Evolutionary conservation across 2,329 filamentous ascomycete species (phyloP).

Genomic region (Colletotrichum musae): DNA sequence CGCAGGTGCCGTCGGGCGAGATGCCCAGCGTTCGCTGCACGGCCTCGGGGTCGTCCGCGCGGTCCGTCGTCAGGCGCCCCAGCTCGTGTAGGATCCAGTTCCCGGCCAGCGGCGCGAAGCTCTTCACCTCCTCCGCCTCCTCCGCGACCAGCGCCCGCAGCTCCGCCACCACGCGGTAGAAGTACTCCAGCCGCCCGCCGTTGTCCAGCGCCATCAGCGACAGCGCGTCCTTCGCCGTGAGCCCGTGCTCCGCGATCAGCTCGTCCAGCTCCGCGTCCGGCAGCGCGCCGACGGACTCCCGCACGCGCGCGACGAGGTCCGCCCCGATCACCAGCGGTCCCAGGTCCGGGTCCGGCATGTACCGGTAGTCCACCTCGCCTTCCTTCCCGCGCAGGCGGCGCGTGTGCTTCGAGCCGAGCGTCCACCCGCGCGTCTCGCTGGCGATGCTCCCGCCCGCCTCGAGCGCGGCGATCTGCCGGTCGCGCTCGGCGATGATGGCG

Average conservation of each 20-base stretch:
- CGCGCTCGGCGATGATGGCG: slow-evolving; percentile 90
- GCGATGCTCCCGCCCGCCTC: slow-evolving; percentile 81
- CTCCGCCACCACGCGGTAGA: slow-evolving; percentile 74
- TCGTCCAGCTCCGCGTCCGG: slow-evolving; percentile 79
- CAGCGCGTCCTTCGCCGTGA: slow-evolving; percentile 87
- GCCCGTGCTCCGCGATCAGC: slow-evolving; percentile 73
- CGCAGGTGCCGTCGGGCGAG: slow-evolving; percentile 62
- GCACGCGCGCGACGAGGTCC: slow-evolving; percentile 77
- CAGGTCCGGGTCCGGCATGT: slow-evolving; percentile 97
- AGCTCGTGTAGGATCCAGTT: slow-evolving; percentile 85
- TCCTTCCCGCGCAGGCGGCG: slow-evolving; percentile 90
- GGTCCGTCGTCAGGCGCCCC: slow-evolving; percentile 74
- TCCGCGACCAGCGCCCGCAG: slow-evolving; percentile 52
- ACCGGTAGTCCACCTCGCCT: slow-evolving; percentile 96
- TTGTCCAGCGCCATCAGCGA: slow-evolving; percentile 84
- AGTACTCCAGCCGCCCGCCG: slow-evolving; percentile 86
- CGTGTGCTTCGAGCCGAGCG: slow-evolving; percentile 86
- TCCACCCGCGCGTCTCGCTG: slow-evolving; percentile 95
- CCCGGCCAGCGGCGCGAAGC: slow-evolving; percentile 63
- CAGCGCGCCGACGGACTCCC: slow-evolving; percentile 74
- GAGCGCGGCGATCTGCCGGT: slow-evolving; percentile 87
- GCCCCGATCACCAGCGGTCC: slow-evolving; percentile 81
- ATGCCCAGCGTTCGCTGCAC: slow-evolving; percentile 49
- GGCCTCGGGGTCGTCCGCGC: slow-evolving; percentile 47
- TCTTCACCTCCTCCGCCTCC: slow-evolving; percentile 48